Percentiles rank a stretch among this genome's conserved stretches.
Evolutionary conservation across 78 protist genomes (phyloP).

Genomic region (Cavenderia fasciculata): DNA sequence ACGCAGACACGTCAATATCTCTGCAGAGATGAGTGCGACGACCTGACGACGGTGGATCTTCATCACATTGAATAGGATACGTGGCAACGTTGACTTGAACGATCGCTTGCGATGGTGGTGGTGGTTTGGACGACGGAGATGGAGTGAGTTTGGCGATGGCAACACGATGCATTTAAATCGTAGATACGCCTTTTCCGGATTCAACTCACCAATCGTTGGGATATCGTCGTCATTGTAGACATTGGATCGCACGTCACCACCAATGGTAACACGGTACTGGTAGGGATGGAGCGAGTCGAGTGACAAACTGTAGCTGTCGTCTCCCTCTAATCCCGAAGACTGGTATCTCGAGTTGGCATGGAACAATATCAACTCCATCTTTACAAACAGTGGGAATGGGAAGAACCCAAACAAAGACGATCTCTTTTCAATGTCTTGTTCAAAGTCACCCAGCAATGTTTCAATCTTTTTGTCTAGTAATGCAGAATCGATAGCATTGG

Average conservation of each 20-base stretch:
- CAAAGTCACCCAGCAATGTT: background rate
- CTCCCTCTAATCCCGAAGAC: constrained; percentile 51
- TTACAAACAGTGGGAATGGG: constrained; percentile 41
- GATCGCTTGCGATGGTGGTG: background rate
- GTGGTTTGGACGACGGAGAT: background rate
- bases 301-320: constrained; percentile 1
- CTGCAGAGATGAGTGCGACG: constrained; percentile 12
- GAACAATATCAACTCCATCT: constrained; percentile 33
- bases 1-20: constrained; percentile 52
- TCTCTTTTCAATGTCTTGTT: background rate
- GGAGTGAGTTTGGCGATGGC: too few species aligned
- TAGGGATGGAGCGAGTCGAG: background rate
- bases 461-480: constrained; percentile 3
- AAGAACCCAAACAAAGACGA: constrained; percentile 7
- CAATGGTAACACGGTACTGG: constrained; percentile 27
- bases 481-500: too few species aligned
- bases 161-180: constrained; percentile 32
- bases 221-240: background rate
- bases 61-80: constrained; percentile 8
- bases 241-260: background rate
- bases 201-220: constrained; percentile 21
- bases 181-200: constrained; percentile 33
- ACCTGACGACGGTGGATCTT: constrained; percentile 21
- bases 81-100: constrained; percentile 16
- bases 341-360: constrained; percentile 42